These are phyloP conservation scores for Hypoxylon fuscum DNA, from an alignment of 495 filamentous ascomycete genomes.

Conservation along the genomic window DNA sequence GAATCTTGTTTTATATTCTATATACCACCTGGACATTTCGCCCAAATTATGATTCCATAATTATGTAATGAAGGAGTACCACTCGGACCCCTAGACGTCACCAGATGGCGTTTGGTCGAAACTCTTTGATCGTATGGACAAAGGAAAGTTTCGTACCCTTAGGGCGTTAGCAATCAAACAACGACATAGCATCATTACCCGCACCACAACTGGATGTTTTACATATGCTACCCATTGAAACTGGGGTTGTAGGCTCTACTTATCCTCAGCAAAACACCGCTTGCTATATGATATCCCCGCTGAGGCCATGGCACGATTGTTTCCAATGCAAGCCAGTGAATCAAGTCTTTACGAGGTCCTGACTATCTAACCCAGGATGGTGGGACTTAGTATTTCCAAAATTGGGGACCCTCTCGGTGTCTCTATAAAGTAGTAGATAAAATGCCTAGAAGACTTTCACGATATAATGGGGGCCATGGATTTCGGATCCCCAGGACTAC, in stretches of 20 bases:
- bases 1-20: too few relatives aligned
- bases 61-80: too few relatives aligned
- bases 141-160: too few relatives aligned
- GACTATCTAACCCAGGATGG: background rate
- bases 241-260: too few relatives aligned
- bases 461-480: conserved; percentile 15
- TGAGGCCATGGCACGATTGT: background rate
- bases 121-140: too few relatives aligned
- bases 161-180: too few relatives aligned
- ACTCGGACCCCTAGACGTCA: too few relatives aligned
- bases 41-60: too few relatives aligned
- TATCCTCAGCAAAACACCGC: background rate
- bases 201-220: too few relatives aligned
- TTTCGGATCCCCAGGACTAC: conserved; percentile 5
- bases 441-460: background rate
- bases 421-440: background rate
- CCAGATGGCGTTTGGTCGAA: too few relatives aligned
- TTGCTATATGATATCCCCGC: background rate
- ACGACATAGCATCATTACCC: background rate
- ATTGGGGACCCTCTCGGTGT: background rate
- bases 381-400: background rate
- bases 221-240: too few relatives aligned
- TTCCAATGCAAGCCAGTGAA: background rate
- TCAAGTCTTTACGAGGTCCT: background rate
- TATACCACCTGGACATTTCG: too few relatives aligned